Conservation (phyloP, 495 filamentous ascomycete genomes). For the Podospora didyma region DNA sequence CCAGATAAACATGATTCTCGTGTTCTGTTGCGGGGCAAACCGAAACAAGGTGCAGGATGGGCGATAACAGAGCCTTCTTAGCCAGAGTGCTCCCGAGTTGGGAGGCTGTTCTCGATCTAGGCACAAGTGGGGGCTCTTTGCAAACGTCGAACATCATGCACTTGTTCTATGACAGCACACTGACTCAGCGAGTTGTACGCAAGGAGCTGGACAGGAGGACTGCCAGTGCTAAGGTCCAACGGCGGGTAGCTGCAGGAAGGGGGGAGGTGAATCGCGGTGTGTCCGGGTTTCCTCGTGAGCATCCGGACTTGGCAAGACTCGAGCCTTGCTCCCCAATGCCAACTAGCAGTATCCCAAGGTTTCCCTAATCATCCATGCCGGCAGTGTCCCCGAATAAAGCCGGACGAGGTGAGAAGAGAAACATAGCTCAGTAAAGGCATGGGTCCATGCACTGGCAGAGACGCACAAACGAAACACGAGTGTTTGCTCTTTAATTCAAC, state of each 20-base stretch:
- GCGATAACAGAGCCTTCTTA: not conserved
- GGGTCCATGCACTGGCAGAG: slow-evolving; percentile 1
- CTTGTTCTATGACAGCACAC: too few species aligned
- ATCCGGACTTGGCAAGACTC: slow-evolving; percentile 4
- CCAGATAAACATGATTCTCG: slow-evolving; percentile 6
- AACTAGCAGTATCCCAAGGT: not conserved
- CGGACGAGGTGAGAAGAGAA: not conserved
- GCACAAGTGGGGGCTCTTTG: too few species aligned
- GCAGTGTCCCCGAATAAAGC: slow-evolving; percentile 1
- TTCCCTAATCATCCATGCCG: not conserved
- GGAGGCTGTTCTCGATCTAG: not conserved
- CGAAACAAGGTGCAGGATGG: not conserved
- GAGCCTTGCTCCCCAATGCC: not conserved
- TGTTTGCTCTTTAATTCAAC: not conserved
- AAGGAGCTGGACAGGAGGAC: not conserved
- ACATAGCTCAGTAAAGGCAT: slow-evolving; percentile 2
- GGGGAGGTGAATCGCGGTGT: not conserved
- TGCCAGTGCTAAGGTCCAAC: not conserved
- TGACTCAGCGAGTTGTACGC: not conserved
- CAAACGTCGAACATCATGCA: too few species aligned
- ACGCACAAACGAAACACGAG: not conserved
- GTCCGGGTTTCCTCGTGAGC: slow-evolving; percentile 6
- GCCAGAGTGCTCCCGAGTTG: not conserved
- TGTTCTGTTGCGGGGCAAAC: not conserved
- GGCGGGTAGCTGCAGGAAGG: slow-evolving; percentile 15